Evolutionary conservation across 2,329 filamentous ascomycete species (phyloP).

Genomic region (Colletotrichum simmondsii): DNA sequence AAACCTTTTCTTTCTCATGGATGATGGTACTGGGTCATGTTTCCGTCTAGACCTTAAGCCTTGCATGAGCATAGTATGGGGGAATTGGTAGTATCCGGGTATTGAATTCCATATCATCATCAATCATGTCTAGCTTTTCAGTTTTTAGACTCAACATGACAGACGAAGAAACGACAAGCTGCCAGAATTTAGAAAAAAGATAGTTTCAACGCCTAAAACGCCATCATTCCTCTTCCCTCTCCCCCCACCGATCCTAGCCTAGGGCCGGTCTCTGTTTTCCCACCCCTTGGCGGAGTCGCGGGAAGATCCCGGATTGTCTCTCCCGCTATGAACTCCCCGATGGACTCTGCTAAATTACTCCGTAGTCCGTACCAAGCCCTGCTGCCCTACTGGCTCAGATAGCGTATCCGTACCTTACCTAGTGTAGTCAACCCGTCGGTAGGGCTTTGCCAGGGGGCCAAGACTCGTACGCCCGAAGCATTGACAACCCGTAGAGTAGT

Average conservation of each 20-base stretch:
- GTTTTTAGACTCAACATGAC: neutral
- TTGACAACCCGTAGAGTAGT: neutral
- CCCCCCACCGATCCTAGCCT: neutral
- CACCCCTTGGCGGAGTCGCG: neutral
- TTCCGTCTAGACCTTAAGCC: neutral
- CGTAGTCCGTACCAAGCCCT: neutral
- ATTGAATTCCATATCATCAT: neutral
- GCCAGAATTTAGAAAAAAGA: neutral
- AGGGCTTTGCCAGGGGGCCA: neutral
- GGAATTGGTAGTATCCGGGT: neutral
- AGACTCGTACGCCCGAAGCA: neutral
- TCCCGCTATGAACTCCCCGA: neutral
- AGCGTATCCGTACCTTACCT: neutral
- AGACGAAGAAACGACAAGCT: neutral
- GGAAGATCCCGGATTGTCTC: neutral
- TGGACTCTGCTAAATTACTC: neutral
- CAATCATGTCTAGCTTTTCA: accelerated
- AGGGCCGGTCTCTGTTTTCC: neutral
- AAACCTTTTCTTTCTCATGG: neutral
- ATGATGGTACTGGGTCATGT: neutral
- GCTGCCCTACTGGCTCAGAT: neutral
- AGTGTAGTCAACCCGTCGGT: neutral
- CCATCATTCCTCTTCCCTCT: neutral
- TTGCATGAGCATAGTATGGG: neutral
- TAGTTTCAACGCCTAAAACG: neutral